phyloP scores from a whole-genome alignment of 2,329 filamentous ascomycete species.

The Colletotrichum sp. region DNA sequence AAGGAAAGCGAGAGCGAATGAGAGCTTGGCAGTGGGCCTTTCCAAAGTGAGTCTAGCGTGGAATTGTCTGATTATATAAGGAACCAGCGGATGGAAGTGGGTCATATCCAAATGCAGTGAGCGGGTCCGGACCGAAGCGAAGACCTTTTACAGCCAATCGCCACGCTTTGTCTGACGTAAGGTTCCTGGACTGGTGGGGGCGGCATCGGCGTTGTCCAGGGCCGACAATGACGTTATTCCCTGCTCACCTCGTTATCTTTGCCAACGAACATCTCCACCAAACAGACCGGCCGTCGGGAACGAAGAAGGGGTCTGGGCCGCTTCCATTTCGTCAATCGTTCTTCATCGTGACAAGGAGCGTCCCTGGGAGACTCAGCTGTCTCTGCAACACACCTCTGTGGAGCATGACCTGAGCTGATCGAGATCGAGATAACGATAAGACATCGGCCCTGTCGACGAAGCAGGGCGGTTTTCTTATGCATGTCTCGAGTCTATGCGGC shows the following conservation, averaged over 20 bases:
- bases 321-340: not conserved
- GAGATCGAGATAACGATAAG: conserved; percentile 16
- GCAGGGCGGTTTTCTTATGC: not conserved
- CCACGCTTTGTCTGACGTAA: not conserved
- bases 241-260: not conserved
- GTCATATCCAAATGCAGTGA: not conserved
- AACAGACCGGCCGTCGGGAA: not conserved
- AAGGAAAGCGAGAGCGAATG: not conserved
- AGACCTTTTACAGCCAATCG: not conserved
- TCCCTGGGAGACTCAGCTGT: not conserved
- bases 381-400: not conserved
- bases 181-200: not conserved
- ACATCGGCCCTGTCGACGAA: not conserved
- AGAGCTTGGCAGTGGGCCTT: not conserved
- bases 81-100: fast-evolving
- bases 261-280: not conserved
- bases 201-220: not conserved
- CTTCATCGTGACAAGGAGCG: not conserved
- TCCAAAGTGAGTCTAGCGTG: not conserved
- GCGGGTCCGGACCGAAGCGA: not conserved
- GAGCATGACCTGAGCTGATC: not conserved
- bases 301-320: not conserved
- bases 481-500: not conserved
- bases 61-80: not conserved
- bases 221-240: not conserved